These are phyloP conservation scores for barrel medic (Medicago truncatula) DNA, from an alignment of 306 rosid species.

Conservation along the genomic window MtrunA17r5.0-ANR NC_053043.1:1674001-1674500, in stretches of 20 bases:
- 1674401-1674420: not conserved
- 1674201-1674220: constrained; percentile 89
- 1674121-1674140: constrained; percentile 74
- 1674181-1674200: constrained; percentile 71
- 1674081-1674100: constrained; percentile 65
- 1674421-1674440: not conserved
- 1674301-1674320: constrained; percentile 95
- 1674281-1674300: constrained; percentile 74
- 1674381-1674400: too few species aligned
- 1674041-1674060: constrained; percentile 69
- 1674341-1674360: not conserved
- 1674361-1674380: too few species aligned
- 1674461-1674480: not conserved
- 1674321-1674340: constrained; percentile 72
- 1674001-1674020: not conserved
- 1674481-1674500: not conserved
- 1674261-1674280: constrained; percentile 89
- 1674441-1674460: not conserved
- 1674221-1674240: constrained; percentile 65
- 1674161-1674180: constrained; percentile 68
- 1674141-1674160: constrained; percentile 84
- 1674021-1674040: not conserved
- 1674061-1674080: constrained; percentile 65
- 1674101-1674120: constrained; percentile 75
- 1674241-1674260: constrained; percentile 72